Conservation (phyloP, 306 rosid species). For the Mimosa pudica region DNA sequence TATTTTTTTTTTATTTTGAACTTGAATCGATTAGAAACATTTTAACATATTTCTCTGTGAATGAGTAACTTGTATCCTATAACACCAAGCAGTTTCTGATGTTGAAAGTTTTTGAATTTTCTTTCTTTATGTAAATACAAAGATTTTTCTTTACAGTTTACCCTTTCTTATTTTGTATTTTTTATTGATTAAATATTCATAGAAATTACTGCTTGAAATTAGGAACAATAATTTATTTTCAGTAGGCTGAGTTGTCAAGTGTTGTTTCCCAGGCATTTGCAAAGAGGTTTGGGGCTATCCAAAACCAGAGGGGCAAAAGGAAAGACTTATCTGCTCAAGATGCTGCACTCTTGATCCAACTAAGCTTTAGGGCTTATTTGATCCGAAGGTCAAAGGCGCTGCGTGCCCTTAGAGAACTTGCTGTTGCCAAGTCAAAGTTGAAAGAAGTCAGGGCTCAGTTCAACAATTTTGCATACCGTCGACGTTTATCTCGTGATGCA, state of each 20-base stretch:
- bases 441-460: slow-evolving; percentile 62
- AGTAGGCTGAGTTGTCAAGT: slow-evolving; percentile 7
- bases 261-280: slow-evolving; percentile 57
- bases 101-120: too few relatives aligned
- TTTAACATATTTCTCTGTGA: neutral
- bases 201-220: neutral
- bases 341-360: slow-evolving; percentile 68
- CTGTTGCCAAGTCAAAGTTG: slow-evolving; percentile 66
- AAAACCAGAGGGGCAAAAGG: slow-evolving; percentile 54
- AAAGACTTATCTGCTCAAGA: slow-evolving; percentile 71
- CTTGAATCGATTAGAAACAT: neutral
- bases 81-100: neutral
- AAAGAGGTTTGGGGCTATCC: slow-evolving; percentile 48
- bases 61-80: neutral
- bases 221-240: neutral
- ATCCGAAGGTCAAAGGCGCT: slow-evolving; percentile 68
- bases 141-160: neutral
- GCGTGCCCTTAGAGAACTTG: slow-evolving; percentile 67
- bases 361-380: slow-evolving; percentile 62
- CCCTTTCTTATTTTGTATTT: neutral
- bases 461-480: slow-evolving; percentile 57
- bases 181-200: neutral
- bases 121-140: neutral
- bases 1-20: neutral
- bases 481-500: slow-evolving; percentile 49